Base-by-base conservation (phyloP, 2,329 filamentous ascomycete species). In the Trichoderma citrinoviride region DNA sequence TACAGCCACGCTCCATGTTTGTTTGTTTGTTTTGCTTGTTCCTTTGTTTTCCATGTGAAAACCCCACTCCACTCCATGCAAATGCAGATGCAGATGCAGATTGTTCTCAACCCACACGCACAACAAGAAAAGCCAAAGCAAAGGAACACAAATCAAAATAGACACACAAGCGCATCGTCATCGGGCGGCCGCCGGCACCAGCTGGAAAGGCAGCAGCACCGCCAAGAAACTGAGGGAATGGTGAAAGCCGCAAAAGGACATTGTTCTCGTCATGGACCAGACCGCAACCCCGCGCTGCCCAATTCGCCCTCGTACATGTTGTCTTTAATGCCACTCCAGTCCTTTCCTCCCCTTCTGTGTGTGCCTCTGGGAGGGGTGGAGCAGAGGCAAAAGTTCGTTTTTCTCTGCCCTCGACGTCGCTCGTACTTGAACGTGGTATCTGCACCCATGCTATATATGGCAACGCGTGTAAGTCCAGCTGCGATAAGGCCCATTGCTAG, bases 351-450 rank as follows among this genome's bases (percentile, higher is more conserved):
- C 47, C 43, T 43, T 23, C 25, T 33, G 29, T 33, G 29, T 33
- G 6, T 37, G 27, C 5, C 3, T 33, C 21, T 40, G 47, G 57
- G 33, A 61, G 61, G 27, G 41, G 61, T 56, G 50, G 61, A 56
- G 52, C 27, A 47, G 61, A 44, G 43, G 61, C 61, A 56, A 63
- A 63, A 63, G 50, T 63, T 63, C 61, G 52, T 54, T 63, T 56
- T 53, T 43, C 12, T 12, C 7, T 37, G 33, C 33, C 21, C 19
- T 46, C 37, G n/a, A 33, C 19, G 19, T 17, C 25, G 50, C 8
- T 7, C n/a, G 37, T 62, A 19, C 17, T 21, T 21, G 57, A 21
- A 8, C 21, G 33, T 44, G 29, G 29, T 49, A 49, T 21, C 40
- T 25, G 37, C 40, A 44, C 17, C 58, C 49, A 54, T 53, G 58